A percentile compares a stretch with the other conserved stretches of the same genome.
Evolutionary conservation across 2,329 filamentous ascomycete species (phyloP).

Genomic region (Neofusicoccum sp.): DNA sequence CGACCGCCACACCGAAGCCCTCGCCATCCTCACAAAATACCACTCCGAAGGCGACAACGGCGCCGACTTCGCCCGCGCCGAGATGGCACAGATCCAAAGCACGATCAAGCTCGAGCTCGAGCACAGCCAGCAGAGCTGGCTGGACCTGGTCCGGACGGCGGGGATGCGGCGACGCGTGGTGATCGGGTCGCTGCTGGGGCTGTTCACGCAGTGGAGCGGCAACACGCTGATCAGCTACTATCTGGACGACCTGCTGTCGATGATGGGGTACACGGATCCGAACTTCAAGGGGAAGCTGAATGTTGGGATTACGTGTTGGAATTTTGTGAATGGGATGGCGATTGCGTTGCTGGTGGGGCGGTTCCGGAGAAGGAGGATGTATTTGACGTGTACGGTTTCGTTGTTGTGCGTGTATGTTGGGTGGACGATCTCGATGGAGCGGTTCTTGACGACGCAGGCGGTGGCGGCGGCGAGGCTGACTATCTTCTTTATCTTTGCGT

Average conservation of each 20-base stretch:
- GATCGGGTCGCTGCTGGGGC: slow-evolving; percentile 60
- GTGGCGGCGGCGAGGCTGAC: slow-evolving; percentile 34
- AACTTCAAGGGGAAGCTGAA: slow-evolving; percentile 59
- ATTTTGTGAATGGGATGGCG: slow-evolving; percentile 51
- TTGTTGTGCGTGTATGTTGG: slow-evolving; percentile 40
- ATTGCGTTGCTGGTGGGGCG: slow-evolving; percentile 59
- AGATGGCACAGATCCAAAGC: slow-evolving; percentile 67
- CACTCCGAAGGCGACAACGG: slow-evolving; percentile 62
- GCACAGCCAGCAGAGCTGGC: slow-evolving; percentile 57
- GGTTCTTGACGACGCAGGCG: slow-evolving; percentile 33
- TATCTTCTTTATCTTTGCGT: slow-evolving; percentile 60
- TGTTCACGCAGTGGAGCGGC: slow-evolving; percentile 70
- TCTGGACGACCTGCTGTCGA: slow-evolving; percentile 63
- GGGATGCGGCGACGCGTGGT: slow-evolving; percentile 67
- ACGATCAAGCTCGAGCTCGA: slow-evolving; percentile 63
- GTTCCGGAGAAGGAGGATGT: slow-evolving; percentile 59
- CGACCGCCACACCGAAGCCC: slow-evolving; percentile 64
- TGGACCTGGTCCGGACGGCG: slow-evolving; percentile 63
- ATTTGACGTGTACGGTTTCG: slow-evolving; percentile 49
- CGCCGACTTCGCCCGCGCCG: slow-evolving; percentile 62
- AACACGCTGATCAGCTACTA: slow-evolving; percentile 71
- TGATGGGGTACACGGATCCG: slow-evolving; percentile 59
- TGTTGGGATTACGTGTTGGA: slow-evolving; percentile 60
- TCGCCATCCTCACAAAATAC: slow-evolving; percentile 63
- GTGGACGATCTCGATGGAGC: slow-evolving; percentile 47